Percentiles rank a stretch among this genome's conserved stretches.
Evolutionary conservation across 2,329 filamentous ascomycete species (phyloP).

Genomic region (Fusarium sp.): DNA sequence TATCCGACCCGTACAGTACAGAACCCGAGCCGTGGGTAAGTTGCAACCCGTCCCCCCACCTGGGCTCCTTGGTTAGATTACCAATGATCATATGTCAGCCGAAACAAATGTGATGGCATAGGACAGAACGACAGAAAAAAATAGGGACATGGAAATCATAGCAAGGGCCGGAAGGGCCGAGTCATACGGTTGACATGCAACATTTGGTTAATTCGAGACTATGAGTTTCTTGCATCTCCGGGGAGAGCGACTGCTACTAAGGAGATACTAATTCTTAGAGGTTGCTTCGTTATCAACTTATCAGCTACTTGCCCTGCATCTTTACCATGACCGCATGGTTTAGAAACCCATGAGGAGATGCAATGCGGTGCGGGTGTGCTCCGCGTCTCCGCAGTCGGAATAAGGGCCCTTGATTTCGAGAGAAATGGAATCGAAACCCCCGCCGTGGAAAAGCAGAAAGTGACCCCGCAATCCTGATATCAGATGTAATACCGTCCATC

Average conservation of each 20-base stretch:
- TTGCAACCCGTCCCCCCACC: slow-evolving; percentile 18
- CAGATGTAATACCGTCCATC: slow-evolving; percentile 38
- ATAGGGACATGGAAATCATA: neutral
- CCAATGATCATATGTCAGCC: slow-evolving; percentile 43
- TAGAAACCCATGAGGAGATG: slow-evolving; percentile 30
- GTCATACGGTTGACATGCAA: slow-evolving; percentile 43
- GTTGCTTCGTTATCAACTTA: slow-evolving; percentile 29
- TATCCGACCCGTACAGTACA: slow-evolving; percentile 17
- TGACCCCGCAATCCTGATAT: slow-evolving; percentile 45
- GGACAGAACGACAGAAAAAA: slow-evolving; percentile 6
- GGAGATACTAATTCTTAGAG: slow-evolving; percentile 7
- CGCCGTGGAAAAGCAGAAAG: slow-evolving; percentile 44
- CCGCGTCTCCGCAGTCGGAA: slow-evolving; percentile 47
- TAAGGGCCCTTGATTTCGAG: slow-evolving; percentile 30
- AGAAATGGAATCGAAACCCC: slow-evolving; percentile 29
- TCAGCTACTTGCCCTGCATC: slow-evolving; percentile 8
- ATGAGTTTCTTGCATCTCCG: slow-evolving; percentile 37
- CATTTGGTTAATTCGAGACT: slow-evolving; percentile 24
- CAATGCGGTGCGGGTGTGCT: slow-evolving; percentile 35
- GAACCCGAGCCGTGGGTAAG: slow-evolving; percentile 10
- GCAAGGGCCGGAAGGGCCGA: slow-evolving; percentile 6
- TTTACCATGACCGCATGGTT: slow-evolving; percentile 16
- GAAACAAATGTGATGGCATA: slow-evolving; percentile 37
- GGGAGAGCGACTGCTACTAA: slow-evolving; percentile 16
- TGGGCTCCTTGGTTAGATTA: slow-evolving; percentile 20